phyloP scores from a whole-genome alignment of 1,284 basidiomycete species.

The Apiotrichum mycotoxinovorans region DNA sequence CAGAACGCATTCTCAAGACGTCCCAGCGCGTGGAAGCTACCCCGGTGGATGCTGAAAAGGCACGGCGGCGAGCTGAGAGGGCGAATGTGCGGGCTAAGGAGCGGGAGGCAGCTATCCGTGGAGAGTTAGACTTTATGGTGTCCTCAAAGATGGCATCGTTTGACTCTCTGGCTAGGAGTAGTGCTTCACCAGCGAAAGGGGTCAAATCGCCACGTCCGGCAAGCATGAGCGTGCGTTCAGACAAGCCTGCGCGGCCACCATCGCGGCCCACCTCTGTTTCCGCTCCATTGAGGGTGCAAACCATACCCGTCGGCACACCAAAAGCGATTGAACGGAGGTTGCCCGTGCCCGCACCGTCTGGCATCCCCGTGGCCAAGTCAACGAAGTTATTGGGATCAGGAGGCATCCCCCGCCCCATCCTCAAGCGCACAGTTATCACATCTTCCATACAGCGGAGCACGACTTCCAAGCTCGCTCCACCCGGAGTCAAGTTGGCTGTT shows the following conservation, averaged over 20 bases:
- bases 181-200: neutral
- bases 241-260: neutral
- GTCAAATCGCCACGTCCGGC: neutral
- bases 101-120: neutral
- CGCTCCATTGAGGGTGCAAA: too few relatives aligned
- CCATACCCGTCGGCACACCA: too few relatives aligned
- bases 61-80: neutral
- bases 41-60: neutral
- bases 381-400: neutral
- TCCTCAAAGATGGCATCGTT: conserved; percentile 1
- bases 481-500: neutral
- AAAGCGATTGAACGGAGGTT: neutral
- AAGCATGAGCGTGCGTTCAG: neutral
- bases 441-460: neutral
- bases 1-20: neutral
- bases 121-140: neutral
- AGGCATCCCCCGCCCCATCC: neutral
- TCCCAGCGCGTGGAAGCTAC: neutral
- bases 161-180: neutral
- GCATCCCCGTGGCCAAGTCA: neutral
- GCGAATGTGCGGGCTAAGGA: neutral
- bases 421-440: neutral
- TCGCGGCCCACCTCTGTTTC: neutral
- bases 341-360: neutral
- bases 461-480: neutral